Evolutionary conservation across 495 filamentous ascomycete genomes (phyloP), one percentile per base, ranked within the genome.

Genomic region (Tuber microsphaerosporum): DNA sequence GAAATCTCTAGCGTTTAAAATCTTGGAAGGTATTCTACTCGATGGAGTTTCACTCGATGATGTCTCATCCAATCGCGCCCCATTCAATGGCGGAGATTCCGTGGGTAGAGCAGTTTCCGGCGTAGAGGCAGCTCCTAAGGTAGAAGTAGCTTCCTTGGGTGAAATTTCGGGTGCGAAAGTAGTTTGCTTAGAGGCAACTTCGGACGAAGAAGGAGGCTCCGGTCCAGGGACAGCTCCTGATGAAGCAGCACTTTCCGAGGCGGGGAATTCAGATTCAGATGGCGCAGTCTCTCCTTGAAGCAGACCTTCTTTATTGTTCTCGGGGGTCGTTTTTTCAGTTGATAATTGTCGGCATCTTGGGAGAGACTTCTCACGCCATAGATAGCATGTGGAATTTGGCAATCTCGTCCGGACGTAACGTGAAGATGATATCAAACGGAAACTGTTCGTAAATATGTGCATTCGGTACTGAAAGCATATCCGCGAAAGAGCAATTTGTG

Each of bases 401-500:
- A 65, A 34, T 34, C 56, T 19, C 56, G 56, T 65, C 56, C 56
- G 26, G 56, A 34, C 0, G 26, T 65, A 31, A 8, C 56, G 70
- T 26, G 70, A 34, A 20, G 9, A 31, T 45, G 70, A 71, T 20
- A 45, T 41, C 70, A 45, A 41, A 45, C 70, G 70, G 16, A 71
- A 41, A 45, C 39, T 22, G 26, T n/a, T 42, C 17, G 73, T 2
- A 17, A 75, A 80, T 74, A 78, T 72, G 22, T 61, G 69, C 73
- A 79, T 76, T 41, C 69, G 79, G 65, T 75, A 81, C 34, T 69
- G 73, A 31, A 79, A 48, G 76, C 61, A 81, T 69, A 81, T 76
- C 19, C 80, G 79, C 41, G 76, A 76, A 20, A 81, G 19, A 20
- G 73, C 73, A 51, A 45, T 51, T 71, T 81, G 79, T 26, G 48